Percentiles rank a stretch among this genome's conserved stretches.
These are phyloP conservation scores for Eucalyptus viminalis DNA, from an alignment of 345 rosid genomes.

Conservation along the genomic window DNA sequence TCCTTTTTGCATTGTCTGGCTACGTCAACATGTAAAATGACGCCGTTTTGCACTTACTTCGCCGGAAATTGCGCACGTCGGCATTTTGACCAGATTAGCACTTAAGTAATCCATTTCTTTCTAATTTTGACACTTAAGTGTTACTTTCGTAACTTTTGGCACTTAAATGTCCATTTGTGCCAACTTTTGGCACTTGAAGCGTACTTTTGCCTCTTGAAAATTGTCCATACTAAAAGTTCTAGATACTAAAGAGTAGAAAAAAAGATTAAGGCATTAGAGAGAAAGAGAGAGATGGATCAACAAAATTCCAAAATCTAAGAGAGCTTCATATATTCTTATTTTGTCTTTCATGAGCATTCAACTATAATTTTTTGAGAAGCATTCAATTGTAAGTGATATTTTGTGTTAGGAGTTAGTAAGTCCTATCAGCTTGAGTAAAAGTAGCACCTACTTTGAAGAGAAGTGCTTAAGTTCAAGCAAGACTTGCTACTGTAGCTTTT, in stretches of 20 bases:
- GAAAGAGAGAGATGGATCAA: neutral
- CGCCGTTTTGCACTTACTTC: too few relatives aligned
- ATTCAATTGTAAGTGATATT: neutral
- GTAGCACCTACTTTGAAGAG: neutral
- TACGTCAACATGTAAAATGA: rapidly evolving
- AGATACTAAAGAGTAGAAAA: neutral
- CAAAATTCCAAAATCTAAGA: neutral
- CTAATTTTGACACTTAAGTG: too few relatives aligned
- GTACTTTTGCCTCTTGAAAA: neutral
- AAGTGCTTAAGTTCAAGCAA: neutral
- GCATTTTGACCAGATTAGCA: too few relatives aligned
- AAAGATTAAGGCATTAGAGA: neutral
- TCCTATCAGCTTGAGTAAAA: neutral
- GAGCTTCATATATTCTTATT: neutral
- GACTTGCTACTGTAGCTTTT: neutral
- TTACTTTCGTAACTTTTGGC: too few relatives aligned
- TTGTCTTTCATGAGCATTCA: neutral
- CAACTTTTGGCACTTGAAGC: too few relatives aligned
- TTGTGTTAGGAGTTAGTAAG: neutral
- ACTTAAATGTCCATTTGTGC: too few relatives aligned
- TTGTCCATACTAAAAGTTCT: neutral
- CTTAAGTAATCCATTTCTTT: too few relatives aligned
- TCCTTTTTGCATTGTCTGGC: too few relatives aligned
- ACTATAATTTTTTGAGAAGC: too few relatives aligned
- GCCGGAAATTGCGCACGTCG: rapidly evolving